phyloP scores from a whole-genome alignment of 768 basidiomycete species.

The Sporobolomyces phaffii region DNA sequence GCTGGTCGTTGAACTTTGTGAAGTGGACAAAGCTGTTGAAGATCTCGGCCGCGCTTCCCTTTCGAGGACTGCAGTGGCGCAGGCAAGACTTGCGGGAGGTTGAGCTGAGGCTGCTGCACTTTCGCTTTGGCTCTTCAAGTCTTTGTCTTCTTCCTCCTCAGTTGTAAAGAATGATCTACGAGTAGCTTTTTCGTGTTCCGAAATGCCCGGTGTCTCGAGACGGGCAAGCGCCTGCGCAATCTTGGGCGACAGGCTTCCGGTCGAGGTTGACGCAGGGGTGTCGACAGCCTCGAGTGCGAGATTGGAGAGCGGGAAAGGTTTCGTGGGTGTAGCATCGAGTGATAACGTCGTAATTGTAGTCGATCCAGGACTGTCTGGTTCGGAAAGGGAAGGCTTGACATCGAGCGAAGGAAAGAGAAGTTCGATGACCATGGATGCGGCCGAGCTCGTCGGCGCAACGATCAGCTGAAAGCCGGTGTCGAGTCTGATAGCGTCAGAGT shows the following conservation, averaged over 20 bases:
- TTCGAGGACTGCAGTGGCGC: too few relatives aligned
- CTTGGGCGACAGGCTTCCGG: slow-evolving; percentile 7
- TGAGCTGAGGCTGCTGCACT: too few relatives aligned
- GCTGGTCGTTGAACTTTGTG: neutral
- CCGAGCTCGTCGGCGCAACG: neutral
- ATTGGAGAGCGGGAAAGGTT: slow-evolving; percentile 28
- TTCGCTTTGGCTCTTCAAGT: neutral
- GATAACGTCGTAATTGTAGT: too few relatives aligned
- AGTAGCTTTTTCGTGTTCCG: too few relatives aligned
- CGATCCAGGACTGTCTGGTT: neutral
- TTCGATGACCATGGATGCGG: slow-evolving; percentile 8
- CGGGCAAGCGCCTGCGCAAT: slow-evolving; percentile 20
- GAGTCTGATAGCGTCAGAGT: neutral
- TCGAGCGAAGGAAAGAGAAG: slow-evolving; percentile 12
- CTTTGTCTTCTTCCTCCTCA: too few relatives aligned
- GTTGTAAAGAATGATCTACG: too few relatives aligned
- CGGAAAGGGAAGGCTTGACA: neutral
- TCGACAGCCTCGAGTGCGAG: neutral
- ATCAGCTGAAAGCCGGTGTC: neutral
- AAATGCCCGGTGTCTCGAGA: too few relatives aligned
- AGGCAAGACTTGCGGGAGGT: too few relatives aligned
- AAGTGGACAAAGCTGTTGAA: neutral
- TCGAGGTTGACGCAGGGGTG: neutral
- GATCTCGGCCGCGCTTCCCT: neutral
- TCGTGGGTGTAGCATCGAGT: neutral